These are phyloP conservation scores for Populus hybrid DNA, from an alignment of 441 rosid genomes.

Conservation along the genomic window DNA sequence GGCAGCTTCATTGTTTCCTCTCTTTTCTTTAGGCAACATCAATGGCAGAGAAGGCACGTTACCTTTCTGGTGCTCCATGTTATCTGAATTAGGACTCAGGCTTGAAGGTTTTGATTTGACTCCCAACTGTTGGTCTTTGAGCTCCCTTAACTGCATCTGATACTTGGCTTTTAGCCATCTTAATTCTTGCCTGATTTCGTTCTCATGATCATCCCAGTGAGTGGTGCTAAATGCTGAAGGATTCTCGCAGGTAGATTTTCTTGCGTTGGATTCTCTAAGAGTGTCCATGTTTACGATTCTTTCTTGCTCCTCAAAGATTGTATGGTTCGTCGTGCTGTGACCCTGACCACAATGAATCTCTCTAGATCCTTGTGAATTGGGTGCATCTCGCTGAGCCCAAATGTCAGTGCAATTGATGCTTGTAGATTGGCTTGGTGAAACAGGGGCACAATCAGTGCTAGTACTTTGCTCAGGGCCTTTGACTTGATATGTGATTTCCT, in stretches of 20 bases:
- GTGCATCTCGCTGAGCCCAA: slow-evolving; percentile 63
- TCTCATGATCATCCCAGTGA: slow-evolving; percentile 45
- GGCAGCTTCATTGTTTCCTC: slow-evolving; percentile 15
- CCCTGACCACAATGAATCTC: slow-evolving; percentile 40
- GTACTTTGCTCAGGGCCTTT: slow-evolving; percentile 47
- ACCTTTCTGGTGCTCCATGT: slow-evolving; percentile 13
- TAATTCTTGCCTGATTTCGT: slow-evolving; percentile 61
- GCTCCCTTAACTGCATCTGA: slow-evolving; percentile 55
- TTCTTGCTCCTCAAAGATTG: slow-evolving; percentile 27
- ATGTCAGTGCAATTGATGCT: slow-evolving; percentile 46
- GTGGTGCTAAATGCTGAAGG: slow-evolving; percentile 19
- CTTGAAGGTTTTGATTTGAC: slow-evolving; percentile 23
- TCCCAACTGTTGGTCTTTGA: slow-evolving; percentile 44
- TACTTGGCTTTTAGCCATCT: slow-evolving; percentile 92
- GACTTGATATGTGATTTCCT: slow-evolving; percentile 75
- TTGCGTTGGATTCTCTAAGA: slow-evolving; percentile 22
- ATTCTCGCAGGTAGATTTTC: slow-evolving; percentile 26
- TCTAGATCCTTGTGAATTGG: slow-evolving; percentile 25
- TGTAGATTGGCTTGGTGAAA: slow-evolving; percentile 24
- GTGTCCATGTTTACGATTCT: slow-evolving; percentile 26
- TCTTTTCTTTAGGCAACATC: slow-evolving; percentile 11
- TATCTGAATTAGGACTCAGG: slow-evolving; percentile 10
- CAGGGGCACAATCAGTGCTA: slow-evolving; percentile 26
- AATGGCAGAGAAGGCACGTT: slow-evolving; percentile 13
- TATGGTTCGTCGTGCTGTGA: slow-evolving; percentile 18